phyloP scores from a whole-genome alignment of 2,329 filamentous ascomycete species.

The Xylariaceae sp. region DNA sequence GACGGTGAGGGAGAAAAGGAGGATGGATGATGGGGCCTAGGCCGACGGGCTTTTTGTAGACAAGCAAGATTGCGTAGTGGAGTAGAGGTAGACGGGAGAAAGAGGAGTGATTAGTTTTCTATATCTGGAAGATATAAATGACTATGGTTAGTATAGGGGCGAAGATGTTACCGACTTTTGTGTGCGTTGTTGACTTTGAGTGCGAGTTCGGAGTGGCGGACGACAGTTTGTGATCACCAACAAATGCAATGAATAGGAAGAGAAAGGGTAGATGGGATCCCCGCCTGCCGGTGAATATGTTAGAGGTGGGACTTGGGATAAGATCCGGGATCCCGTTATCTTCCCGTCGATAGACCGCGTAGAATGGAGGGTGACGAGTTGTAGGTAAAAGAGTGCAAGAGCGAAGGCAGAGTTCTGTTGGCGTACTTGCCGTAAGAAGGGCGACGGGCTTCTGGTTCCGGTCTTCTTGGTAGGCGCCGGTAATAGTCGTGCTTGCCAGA shows the following conservation, averaged over 20 bases:
- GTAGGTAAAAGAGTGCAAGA: too few species aligned
- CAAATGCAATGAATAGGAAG: background rate
- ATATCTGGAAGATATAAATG: background rate
- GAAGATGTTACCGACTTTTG: background rate
- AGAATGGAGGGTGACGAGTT: too few species aligned
- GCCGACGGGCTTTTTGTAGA: background rate
- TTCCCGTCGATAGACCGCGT: too few species aligned
- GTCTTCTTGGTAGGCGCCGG: background rate
- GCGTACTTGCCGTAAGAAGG: too few species aligned
- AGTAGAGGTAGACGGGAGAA: background rate
- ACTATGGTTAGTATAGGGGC: background rate
- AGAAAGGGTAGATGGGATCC: background rate
- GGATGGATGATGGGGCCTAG: background rate
- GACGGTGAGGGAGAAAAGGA: background rate
- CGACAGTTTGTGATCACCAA: too few species aligned
- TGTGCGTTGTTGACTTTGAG: background rate
- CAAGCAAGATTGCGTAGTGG: background rate
- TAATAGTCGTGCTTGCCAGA: background rate
- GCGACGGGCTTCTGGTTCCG: background rate
- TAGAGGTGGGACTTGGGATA: background rate
- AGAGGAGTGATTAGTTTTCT: background rate
- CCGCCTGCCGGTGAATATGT: background rate
- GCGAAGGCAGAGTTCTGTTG: too few species aligned
- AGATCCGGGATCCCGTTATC: too few species aligned
- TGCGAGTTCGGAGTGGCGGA: background rate